phyloP scores from a whole-genome alignment of 768 basidiomycete species.

The Chalciporus sphaerocephalus region DNA sequence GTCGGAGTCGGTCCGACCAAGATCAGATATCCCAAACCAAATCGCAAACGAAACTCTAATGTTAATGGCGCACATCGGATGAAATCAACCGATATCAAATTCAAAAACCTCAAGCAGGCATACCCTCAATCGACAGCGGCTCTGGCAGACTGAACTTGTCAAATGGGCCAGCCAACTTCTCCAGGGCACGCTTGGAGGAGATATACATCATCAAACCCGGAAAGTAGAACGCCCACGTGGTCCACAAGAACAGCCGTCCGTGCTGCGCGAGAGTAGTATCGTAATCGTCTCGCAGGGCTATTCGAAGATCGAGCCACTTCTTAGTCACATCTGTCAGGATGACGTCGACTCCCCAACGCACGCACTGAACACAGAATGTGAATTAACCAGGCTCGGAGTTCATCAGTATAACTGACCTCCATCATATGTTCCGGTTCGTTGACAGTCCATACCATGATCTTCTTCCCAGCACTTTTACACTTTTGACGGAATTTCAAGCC shows the following conservation, averaged over 20 bases:
- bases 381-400: background rate
- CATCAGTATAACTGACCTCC: conserved; percentile 51
- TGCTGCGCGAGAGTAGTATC: conserved; percentile 59
- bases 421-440: conserved; percentile 87
- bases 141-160: conserved; percentile 34
- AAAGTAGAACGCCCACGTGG: conserved; percentile 54
- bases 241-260: conserved; percentile 73
- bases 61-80: background rate
- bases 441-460: conserved; percentile 94
- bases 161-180: conserved; percentile 53
- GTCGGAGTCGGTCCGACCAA: no score
- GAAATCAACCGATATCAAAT: background rate
- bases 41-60: conserved; percentile 5
- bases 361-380: conserved; percentile 45
- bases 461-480: conserved; percentile 75
- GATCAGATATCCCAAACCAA: background rate
- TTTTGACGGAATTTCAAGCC: conserved; percentile 77
- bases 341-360: conserved; percentile 72
- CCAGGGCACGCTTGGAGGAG: conserved; percentile 34
- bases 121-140: conserved; percentile 16
- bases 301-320: conserved; percentile 62
- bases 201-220: conserved; percentile 39
- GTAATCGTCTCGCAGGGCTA: conserved; percentile 59
- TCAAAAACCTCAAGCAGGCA: conserved; percentile 10
- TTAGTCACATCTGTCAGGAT: conserved; percentile 75